Evolutionary conservation across 2,329 filamentous ascomycete genomes (phyloP), one percentile per base, ranked within the genome.

Genomic region (Aspergillus sojae): DNA sequence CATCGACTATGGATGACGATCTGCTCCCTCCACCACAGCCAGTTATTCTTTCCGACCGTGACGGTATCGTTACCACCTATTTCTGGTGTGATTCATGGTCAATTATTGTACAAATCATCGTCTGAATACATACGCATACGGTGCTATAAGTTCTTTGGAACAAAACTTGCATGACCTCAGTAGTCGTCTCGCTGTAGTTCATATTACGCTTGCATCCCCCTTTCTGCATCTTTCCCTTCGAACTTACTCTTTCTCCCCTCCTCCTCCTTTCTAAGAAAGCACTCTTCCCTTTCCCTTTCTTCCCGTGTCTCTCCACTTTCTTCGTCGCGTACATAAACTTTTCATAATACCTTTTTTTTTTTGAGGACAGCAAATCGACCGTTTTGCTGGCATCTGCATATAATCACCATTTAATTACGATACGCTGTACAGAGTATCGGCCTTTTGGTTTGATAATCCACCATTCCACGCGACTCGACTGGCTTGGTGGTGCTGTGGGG

Each of bases 401-500:
- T 55, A 61, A 58, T 36, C 54, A 14, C 52, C 53, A 36, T 30
- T 60, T 43, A 19, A 61, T 64, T 50, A 39, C 19, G n/a, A 34
- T 60, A 59, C 54, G 39, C 43, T 52, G 55, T 66, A 65, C 53
- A 67, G 66, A 61, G 14, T 46, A 32, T 19, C 28, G 46, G 23
- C 23, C 23, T 50, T 50, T 50, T 50, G 46, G 46, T 16, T 63
- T 54, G 56, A 58, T 64, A 66, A 67, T 62, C 67, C 57, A 46
- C 64, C 64, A 69, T 68, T 70, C 66, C 68, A 72, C 74, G 74
- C 74, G 75, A 70, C 62, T 60, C 66, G 53, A 64, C 58, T 60
- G 60, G 65, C 56, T 55, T 36, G 34, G 32, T 71, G 70, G 65
- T 72, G 71, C 72, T 71, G 77, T 78, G 77, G 77, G 77, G 76